These are phyloP conservation scores for Saitozyma sp. DNA, from an alignment of 768 basidiomycete species.

Conservation along the genomic window DNA sequence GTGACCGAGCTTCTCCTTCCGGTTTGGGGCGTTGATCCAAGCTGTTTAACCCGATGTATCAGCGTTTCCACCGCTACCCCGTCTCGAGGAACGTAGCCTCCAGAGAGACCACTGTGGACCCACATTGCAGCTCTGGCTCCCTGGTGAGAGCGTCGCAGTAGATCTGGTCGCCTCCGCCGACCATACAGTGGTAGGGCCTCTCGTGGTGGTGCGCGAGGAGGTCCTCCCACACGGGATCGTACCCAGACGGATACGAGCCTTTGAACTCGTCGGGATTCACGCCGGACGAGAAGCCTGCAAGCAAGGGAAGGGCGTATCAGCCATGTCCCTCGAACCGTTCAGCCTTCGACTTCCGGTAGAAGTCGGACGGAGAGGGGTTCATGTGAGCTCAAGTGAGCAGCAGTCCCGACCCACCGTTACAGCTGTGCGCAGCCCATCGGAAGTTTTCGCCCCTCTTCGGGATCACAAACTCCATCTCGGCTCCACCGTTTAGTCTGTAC, in stretches of 20 bases:
- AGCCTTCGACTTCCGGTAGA: background rate
- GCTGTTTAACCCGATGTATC: constrained; percentile 45
- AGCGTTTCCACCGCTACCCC: no score
- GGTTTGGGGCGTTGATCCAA: constrained; percentile 69
- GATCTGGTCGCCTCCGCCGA: constrained; percentile 91
- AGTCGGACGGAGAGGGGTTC: constrained; percentile 6
- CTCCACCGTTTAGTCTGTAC: constrained; percentile 80
- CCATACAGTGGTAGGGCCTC: constrained; percentile 81
- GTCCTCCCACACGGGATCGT: constrained; percentile 92
- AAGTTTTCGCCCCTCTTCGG: constrained; percentile 79
- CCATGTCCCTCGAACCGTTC: background rate
- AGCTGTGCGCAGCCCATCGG: constrained; percentile 77
- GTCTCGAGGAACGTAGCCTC: no score
- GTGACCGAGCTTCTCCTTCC: constrained; percentile 62
- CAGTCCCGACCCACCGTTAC: constrained; percentile 43
- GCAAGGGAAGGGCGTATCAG: background rate
- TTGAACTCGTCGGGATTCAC: constrained; percentile 82
- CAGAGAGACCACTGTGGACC: constrained; percentile 1
- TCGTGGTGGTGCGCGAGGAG: constrained; percentile 77
- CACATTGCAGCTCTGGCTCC: constrained; percentile 58
- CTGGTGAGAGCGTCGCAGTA: constrained; percentile 69
- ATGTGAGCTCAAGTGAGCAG: background rate
- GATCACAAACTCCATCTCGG: constrained; percentile 75
- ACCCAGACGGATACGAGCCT: constrained; percentile 71
- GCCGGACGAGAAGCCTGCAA: constrained; percentile 60